These are phyloP conservation scores for Haberlea rhodopensis DNA, from an alignment of 257 asterid species.

Conservation along the genomic window DNA sequence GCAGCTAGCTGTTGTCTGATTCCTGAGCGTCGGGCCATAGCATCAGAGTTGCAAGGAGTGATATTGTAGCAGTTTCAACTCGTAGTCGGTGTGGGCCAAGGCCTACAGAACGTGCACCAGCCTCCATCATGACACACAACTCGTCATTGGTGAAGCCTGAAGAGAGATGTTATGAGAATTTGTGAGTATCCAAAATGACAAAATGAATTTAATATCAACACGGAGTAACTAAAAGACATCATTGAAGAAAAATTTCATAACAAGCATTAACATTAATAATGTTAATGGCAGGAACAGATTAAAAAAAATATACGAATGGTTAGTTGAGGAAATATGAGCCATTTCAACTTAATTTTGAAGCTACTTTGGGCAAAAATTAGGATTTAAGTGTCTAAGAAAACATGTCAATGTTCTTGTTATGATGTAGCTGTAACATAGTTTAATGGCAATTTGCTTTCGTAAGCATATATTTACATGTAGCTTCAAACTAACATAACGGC, in stretches of 20 bases:
- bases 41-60: constrained; percentile 77
- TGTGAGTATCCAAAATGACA: constrained; percentile 11
- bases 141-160: constrained; percentile 79
- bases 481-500: constrained; percentile 10
- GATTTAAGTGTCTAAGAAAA: not conserved
- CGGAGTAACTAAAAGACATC: constrained; percentile 9
- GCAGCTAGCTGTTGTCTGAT: constrained; percentile 28
- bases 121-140: constrained; percentile 55
- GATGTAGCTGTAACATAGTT: not conserved
- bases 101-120: constrained; percentile 74
- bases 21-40: constrained; percentile 71
- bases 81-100: constrained; percentile 92
- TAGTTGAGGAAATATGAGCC: not conserved
- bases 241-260: not conserved
- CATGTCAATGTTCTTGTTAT: not conserved
- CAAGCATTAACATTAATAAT: too few species aligned
- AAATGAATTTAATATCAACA: not conserved
- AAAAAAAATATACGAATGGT: not conserved
- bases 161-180: constrained; percentile 16
- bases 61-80: constrained; percentile 89
- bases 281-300: too few species aligned
- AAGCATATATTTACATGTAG: constrained; percentile 2
- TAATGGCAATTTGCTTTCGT: not conserved
- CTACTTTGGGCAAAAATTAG: not conserved
- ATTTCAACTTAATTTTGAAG: not conserved